Evolutionary conservation across 1,284 basidiomycete species (phyloP).

Genomic region (Melanopsichium pennsylvanicum): DNA sequence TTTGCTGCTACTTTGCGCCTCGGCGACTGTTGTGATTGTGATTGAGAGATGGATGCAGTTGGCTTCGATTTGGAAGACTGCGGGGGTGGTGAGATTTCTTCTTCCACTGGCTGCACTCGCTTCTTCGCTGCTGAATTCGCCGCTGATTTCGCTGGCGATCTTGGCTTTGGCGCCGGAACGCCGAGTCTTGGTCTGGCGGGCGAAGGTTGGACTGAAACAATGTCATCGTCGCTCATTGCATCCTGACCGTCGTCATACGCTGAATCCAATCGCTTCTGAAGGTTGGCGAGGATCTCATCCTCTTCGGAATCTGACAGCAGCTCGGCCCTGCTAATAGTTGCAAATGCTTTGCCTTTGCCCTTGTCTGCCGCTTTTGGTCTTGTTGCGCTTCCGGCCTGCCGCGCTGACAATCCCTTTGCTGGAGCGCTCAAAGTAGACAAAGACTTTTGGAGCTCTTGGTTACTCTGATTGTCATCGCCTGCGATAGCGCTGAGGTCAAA

Average conservation of each 20-base stretch:
- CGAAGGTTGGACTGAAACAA: slow-evolving; percentile 8
- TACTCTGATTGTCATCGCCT: slow-evolving; percentile 52
- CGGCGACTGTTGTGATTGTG: slow-evolving; percentile 7
- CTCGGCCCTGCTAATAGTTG: slow-evolving; percentile 3
- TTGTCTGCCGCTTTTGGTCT: slow-evolving; percentile 11
- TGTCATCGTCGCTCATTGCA: slow-evolving; percentile 12
- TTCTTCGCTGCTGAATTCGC: slow-evolving; percentile 1
- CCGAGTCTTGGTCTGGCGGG: background rate
- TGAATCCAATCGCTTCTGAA: slow-evolving; percentile 10
- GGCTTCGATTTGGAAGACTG: background rate
- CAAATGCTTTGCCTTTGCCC: slow-evolving; percentile 3
- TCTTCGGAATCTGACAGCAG: slow-evolving; percentile 39
- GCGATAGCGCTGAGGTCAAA: slow-evolving; percentile 52
- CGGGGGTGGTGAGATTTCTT: background rate
- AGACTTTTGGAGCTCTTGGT: slow-evolving; percentile 11
- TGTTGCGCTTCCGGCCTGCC: slow-evolving; percentile 6
- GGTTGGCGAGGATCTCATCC: slow-evolving; percentile 14
- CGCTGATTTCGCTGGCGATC: slow-evolving; percentile 4
- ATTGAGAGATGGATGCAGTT: background rate
- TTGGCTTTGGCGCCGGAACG: slow-evolving; percentile 2
- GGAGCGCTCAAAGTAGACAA: slow-evolving; percentile 7
- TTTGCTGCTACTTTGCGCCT: slow-evolving; percentile 15
- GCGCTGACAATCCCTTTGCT: slow-evolving; percentile 16
- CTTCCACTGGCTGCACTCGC: background rate
- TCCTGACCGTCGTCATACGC: slow-evolving; percentile 13